phyloP scores from a whole-genome alignment of 148 eudicot genomes.

The Drosera capensis region DNA sequence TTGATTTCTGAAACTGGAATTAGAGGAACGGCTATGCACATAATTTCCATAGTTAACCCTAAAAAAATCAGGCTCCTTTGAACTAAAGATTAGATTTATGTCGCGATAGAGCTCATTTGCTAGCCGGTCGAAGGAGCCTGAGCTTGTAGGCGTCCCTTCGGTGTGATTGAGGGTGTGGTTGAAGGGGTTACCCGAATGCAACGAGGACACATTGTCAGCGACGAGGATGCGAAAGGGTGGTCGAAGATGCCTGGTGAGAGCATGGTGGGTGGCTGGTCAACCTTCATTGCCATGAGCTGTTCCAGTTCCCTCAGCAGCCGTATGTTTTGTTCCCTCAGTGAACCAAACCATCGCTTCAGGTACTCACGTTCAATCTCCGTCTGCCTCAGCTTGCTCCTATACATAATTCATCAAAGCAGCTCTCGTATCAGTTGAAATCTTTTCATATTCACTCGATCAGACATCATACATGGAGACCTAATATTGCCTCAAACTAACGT shows the following conservation, averaged over 20 bases:
- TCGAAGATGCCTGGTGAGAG: slow-evolving; percentile 11
- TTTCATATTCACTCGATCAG: neutral
- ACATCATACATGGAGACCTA: neutral
- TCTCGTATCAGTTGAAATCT: neutral
- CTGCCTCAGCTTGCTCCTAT: slow-evolving; percentile 44
- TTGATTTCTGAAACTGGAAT: too few species aligned
- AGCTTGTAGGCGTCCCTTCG: too few species aligned
- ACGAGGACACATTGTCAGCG: slow-evolving; percentile 31
- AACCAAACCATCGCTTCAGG: slow-evolving; percentile 33
- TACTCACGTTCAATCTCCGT: slow-evolving; percentile 38
- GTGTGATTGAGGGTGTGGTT: too few species aligned
- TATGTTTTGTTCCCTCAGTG: slow-evolving; percentile 28
- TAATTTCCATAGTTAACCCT: too few species aligned
- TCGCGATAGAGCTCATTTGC: too few species aligned
- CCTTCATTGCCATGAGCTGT: slow-evolving; percentile 32
- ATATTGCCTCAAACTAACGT: neutral
- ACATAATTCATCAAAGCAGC: neutral
- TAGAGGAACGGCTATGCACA: too few species aligned
- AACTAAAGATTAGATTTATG: too few species aligned
- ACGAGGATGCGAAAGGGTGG: slow-evolving; percentile 11
- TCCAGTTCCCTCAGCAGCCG: slow-evolving; percentile 35
- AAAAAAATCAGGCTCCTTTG: too few species aligned
- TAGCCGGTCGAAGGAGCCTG: neutral
- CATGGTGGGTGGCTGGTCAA: slow-evolving; percentile 9
- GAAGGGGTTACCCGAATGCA: slow-evolving; percentile 26